Evolutionary conservation across 2,329 filamentous ascomycete genomes (phyloP).

Genomic region (Pseudogymnoascus sp.): DNA sequence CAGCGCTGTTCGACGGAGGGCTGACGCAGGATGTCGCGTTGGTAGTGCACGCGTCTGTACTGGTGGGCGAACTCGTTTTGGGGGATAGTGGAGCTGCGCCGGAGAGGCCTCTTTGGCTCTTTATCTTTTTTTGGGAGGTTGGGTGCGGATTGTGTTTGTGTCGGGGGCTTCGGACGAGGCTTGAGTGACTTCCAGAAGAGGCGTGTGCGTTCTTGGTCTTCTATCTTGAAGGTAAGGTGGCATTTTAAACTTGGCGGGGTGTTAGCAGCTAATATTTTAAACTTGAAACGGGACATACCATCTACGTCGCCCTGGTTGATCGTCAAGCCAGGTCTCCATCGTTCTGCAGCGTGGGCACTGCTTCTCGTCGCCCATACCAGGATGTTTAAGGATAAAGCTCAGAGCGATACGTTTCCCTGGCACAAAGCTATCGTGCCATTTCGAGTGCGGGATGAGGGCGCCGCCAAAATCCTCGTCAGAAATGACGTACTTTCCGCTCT

Average conservation of each 20-base stretch:
- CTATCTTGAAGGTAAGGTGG: background rate
- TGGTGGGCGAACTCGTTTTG: background rate
- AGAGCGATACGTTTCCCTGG: background rate
- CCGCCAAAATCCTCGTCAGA: background rate
- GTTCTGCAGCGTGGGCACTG: background rate
- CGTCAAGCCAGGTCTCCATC: background rate
- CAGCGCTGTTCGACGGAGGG: background rate
- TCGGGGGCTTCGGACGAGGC: background rate
- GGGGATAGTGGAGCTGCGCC: background rate
- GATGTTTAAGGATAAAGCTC: background rate
- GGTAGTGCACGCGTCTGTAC: background rate
- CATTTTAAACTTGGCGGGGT: background rate
- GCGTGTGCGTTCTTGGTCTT: background rate
- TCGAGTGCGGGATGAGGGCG: background rate
- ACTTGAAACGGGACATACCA: background rate
- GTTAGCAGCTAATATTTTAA: background rate
- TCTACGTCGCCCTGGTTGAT: background rate
- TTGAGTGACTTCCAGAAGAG: conserved; percentile 4
- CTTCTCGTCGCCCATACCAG: background rate
- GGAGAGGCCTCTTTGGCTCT: background rate
- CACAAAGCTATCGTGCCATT: background rate
- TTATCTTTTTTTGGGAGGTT: background rate
- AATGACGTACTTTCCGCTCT: background rate
- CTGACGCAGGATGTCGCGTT: background rate
- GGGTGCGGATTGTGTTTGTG: background rate